These are phyloP conservation scores for Elsinoe necatrix DNA, from an alignment of 2,329 filamentous ascomycete species.

Conservation along the genomic window DNA sequence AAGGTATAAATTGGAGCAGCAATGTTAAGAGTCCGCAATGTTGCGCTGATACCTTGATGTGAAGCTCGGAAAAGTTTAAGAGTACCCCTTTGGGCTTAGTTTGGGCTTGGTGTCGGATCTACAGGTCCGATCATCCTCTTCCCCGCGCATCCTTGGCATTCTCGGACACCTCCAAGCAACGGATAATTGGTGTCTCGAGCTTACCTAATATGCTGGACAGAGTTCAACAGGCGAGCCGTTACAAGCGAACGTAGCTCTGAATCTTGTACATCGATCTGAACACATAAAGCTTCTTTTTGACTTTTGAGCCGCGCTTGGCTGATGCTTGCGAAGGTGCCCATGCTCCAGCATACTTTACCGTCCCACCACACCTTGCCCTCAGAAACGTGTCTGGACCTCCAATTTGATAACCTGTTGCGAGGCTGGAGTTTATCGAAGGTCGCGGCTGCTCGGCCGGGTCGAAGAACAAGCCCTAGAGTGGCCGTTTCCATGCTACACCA, in stretches of 20 bases:
- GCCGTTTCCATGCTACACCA: not conserved
- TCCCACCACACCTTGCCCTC: not conserved
- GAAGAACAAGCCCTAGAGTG: not conserved
- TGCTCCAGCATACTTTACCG: conserved; percentile 1
- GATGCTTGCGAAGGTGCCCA: not conserved
- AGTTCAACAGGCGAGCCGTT: conserved; percentile 3
- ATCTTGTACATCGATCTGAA: not conserved
- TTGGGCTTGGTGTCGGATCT: not conserved
- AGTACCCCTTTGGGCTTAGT: not conserved
- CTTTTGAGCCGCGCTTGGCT: not conserved
- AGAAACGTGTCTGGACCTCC: not conserved
- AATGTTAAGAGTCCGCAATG: not conserved
- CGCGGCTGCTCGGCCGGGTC: not conserved
- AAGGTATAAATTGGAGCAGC: no score
- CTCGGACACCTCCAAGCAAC: not conserved
- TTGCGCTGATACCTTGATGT: conserved; percentile 7
- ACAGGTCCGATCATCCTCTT: not conserved
- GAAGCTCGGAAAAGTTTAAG: conserved; percentile 7
- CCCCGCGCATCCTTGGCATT: not conserved
- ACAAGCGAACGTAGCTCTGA: not conserved
- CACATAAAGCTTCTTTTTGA: not conserved
- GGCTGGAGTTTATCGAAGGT: not conserved
- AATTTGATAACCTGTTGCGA: not conserved
- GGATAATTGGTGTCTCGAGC: conserved; percentile 2
- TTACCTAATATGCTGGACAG: not conserved